Conservation (phyloP, 345 rosid species). For the Arabidopsis arenosa region DNA sequence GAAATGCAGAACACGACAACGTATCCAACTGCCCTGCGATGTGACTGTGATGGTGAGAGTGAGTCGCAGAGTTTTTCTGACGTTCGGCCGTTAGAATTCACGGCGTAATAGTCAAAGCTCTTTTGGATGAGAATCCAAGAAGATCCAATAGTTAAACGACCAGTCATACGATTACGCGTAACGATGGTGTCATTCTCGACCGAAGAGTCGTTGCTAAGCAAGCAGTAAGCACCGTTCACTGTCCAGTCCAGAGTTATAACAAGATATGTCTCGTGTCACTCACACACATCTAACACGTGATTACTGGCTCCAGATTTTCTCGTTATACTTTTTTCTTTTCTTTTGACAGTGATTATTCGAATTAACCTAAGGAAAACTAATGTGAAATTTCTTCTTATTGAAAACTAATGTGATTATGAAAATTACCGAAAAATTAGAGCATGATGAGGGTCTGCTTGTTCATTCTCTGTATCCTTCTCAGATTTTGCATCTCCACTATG, state of each 20-base stretch:
- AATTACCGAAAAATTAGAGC: no score
- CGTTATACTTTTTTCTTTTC: no score
- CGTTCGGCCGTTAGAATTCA: slow-evolving; percentile 19
- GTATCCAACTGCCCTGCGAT: slow-evolving; percentile 25
- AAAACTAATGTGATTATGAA: no score
- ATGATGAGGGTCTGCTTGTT: no score
- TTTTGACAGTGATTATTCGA: no score
- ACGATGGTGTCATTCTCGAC: not conserved
- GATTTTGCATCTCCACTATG: no score
- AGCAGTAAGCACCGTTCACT: not conserved
- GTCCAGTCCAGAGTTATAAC: not conserved
- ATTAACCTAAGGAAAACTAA: no score
- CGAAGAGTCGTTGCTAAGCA: slow-evolving; percentile 10
- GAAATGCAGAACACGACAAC: slow-evolving; percentile 16
- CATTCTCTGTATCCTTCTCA: no score
- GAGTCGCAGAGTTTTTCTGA: slow-evolving; percentile 8
- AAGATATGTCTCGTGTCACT: not conserved
- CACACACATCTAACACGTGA: not conserved
- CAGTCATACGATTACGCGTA: not conserved
- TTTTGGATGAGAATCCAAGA: not conserved
- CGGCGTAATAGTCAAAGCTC: slow-evolving; percentile 7
- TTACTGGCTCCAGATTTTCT: no score
- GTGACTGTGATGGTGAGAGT: slow-evolving; percentile 11
- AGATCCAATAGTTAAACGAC: slow-evolving; percentile 17
- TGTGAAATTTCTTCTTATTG: no score